phyloP scores from a whole-genome alignment of 176 grass and related monocot species.

The Triticum aestivum region IWGSC_CS_RefSeq_v2.1 NC_057807.1:529364232-529364731 shows the following conservation, averaged over 20 bases:
- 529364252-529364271: not conserved
- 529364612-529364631: no score
- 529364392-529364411: no score
- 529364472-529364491: not conserved
- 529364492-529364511: not conserved
- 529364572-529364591: no score
- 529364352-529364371: not conserved
- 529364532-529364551: not conserved
- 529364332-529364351: not conserved
- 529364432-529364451: not conserved
- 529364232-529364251: not conserved
- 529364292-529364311: not conserved
- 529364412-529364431: not conserved
- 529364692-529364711: no score
- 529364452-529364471: rapidly evolving
- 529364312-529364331: not conserved
- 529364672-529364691: no score
- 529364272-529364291: not conserved
- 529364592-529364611: no score
- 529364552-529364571: not conserved
- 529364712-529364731: no score
- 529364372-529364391: rapidly evolving
- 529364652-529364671: no score
- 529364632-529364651: no score
- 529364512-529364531: not conserved